Evolutionary conservation across 2,329 filamentous ascomycete species (phyloP).

Genomic region (Fusarium chaquense): DNA sequence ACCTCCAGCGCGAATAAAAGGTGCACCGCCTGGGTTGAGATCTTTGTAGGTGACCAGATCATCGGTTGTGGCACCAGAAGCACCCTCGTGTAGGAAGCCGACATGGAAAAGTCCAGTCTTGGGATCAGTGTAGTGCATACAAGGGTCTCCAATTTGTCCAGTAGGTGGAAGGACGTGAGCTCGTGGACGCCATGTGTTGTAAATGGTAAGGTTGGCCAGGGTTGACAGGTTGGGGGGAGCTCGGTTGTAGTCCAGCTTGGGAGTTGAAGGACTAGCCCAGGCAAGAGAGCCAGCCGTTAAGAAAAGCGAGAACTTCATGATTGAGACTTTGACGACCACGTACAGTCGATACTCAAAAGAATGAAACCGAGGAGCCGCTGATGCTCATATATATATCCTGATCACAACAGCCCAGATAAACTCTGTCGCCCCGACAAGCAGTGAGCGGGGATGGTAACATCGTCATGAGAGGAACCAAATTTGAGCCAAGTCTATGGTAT

Average conservation of each 20-base stretch:
- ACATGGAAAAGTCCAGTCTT: slow-evolving; percentile 59
- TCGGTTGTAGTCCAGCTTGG: slow-evolving; percentile 51
- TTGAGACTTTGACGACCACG: neutral
- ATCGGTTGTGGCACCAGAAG: slow-evolving; percentile 55
- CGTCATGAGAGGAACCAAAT: slow-evolving; percentile 12
- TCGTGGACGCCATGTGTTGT: slow-evolving; percentile 51
- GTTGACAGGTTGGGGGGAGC: slow-evolving; percentile 56
- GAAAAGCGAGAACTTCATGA: slow-evolving; percentile 37
- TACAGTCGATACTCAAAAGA: neutral
- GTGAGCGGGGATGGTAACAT: slow-evolving; percentile 31
- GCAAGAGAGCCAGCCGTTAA: slow-evolving; percentile 32
- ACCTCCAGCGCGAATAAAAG: slow-evolving; percentile 57
- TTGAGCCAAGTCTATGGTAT: neutral
- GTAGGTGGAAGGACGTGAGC: slow-evolving; percentile 56
- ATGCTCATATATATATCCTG: slow-evolving; percentile 27
- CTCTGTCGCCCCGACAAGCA: slow-evolving; percentile 30
- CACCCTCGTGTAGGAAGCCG: slow-evolving; percentile 56
- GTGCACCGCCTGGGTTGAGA: slow-evolving; percentile 54
- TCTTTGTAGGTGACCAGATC: slow-evolving; percentile 57
- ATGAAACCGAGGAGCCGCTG: neutral
- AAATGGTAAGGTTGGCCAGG: slow-evolving; percentile 53
- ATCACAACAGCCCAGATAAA: neutral
- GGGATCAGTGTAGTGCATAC: slow-evolving; percentile 60
- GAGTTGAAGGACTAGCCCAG: slow-evolving; percentile 30
- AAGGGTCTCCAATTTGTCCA: slow-evolving; percentile 58